Base-by-base conservation (phyloP, 2,329 filamentous ascomycete genomes). In the Achaetomium macrosporum region DNA sequence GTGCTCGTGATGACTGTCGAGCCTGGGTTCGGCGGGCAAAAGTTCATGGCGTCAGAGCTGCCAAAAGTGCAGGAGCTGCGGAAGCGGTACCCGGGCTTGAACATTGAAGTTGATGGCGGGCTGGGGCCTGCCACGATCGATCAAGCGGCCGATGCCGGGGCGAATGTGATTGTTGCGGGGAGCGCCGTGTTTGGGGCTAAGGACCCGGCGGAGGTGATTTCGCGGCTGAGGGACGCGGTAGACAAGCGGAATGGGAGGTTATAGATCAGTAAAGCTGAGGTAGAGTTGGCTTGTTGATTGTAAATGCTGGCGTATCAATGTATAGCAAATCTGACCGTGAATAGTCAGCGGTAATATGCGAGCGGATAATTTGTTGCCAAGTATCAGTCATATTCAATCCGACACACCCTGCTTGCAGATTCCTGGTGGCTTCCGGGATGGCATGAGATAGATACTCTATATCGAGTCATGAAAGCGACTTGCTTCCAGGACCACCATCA, bases 1-100 rank as follows among this genome's bases (percentile, higher is more conserved):
- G 90, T 96, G 36, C 83, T 99, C 16, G 82, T 99, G 56, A 99
- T 99, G 93, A 99, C 93, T 1, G 93, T 99, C 41, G 83, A 99
- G 72, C 93, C 93, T 42, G 93, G 93, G 42, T 99, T 99, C 67
- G 93, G 93, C 58, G 93, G 93, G 7, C 93, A 99, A 69, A 96
- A 96, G 67, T 99, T 99, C 77, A 97, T 97, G 90, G 84, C 90
- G 12, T 89, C 88, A 7, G 90, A 96, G 74, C 82, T 99, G 61
- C 90, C 92, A 66, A 99, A 99, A 75, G 93, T 99, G 20, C 73
- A 86, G 60, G 90, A 85, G 37, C 77, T 99, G 62, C 83, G 93
- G 55, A 75, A 85, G 66, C 83, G 82, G 65, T 99, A 97, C 68
- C 92, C 93, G 2, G 81, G 96, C 6, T 74, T 99, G 57, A 93